phyloP scores from a whole-genome alignment of 345 rosid species.

The Populus alba region DNA sequence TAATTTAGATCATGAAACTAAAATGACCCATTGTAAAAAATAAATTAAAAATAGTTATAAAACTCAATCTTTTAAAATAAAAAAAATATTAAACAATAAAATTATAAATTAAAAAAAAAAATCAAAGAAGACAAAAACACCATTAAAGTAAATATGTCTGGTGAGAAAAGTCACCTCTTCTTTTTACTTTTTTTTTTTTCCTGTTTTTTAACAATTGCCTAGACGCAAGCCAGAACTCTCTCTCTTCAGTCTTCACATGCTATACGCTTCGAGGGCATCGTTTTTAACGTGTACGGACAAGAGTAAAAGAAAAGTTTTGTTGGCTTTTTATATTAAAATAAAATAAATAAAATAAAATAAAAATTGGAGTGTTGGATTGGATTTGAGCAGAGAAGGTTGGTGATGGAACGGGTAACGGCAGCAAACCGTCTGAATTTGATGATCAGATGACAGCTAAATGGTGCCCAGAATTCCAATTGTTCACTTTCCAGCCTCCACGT shows the following conservation, averaged over 20 bases:
- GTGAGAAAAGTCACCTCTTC: too few relatives aligned
- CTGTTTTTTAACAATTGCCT: too few relatives aligned
- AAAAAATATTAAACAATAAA: too few relatives aligned
- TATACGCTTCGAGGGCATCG: neutral
- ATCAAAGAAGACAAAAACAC: too few relatives aligned
- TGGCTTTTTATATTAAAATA: neutral
- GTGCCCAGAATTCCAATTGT: neutral
- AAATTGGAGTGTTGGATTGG: neutral
- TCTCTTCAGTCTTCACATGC: neutral
- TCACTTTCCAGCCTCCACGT: neutral
- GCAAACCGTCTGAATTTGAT: neutral
- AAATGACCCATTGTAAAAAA: too few relatives aligned
- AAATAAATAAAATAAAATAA: neutral
- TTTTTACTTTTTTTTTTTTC: too few relatives aligned
- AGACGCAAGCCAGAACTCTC: neutral
- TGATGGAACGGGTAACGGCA: neutral
- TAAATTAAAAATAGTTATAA: too few relatives aligned
- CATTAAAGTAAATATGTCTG: too few relatives aligned
- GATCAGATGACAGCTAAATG: constrained; percentile 6
- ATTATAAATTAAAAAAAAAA: too few relatives aligned
- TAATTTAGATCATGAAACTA: fast-evolving
- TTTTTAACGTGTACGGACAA: neutral
- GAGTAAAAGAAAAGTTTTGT: neutral
- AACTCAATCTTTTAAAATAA: too few relatives aligned
- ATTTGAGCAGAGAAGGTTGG: neutral